Conservation (phyloP, 208 protist species). For the Ichthyophonus hoferi region DNA sequence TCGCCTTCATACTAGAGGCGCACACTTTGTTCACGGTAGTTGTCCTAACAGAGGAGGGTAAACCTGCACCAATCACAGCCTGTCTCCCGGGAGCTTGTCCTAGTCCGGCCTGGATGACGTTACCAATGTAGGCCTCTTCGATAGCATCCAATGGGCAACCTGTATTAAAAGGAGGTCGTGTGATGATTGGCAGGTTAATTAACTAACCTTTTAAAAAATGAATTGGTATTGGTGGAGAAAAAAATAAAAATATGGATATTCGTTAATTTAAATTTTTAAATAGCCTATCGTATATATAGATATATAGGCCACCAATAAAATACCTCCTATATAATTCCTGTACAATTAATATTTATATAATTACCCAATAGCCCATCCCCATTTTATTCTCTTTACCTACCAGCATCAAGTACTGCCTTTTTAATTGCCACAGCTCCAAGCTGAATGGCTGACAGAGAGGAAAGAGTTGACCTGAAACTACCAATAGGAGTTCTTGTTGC, state of each 20-base stretch:
- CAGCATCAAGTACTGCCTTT: constrained; percentile 44
- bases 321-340: too few relatives aligned
- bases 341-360: too few relatives aligned
- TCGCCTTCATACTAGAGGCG: constrained; percentile 72
- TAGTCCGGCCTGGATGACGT: constrained; percentile 60
- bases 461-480: constrained; percentile 50
- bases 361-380: too few relatives aligned
- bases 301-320: too few relatives aligned
- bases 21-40: constrained; percentile 77
- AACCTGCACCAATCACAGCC: constrained; percentile 53
- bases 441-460: constrained; percentile 45
- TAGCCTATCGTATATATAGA: too few relatives aligned
- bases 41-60: constrained; percentile 27
- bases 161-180: too few relatives aligned
- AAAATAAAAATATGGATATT: too few relatives aligned
- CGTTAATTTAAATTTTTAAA: too few relatives aligned
- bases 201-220: too few relatives aligned
- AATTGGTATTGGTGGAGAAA: too few relatives aligned
- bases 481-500: constrained; percentile 68
- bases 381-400: not conserved
- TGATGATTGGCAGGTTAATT: too few relatives aligned
- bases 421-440: constrained; percentile 59
- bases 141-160: constrained; percentile 42
- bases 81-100: constrained; percentile 71
- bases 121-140: constrained; percentile 65